Conservation (phyloP, 164 flowering plant genomes). For the Nymphaea colorata region DNA sequence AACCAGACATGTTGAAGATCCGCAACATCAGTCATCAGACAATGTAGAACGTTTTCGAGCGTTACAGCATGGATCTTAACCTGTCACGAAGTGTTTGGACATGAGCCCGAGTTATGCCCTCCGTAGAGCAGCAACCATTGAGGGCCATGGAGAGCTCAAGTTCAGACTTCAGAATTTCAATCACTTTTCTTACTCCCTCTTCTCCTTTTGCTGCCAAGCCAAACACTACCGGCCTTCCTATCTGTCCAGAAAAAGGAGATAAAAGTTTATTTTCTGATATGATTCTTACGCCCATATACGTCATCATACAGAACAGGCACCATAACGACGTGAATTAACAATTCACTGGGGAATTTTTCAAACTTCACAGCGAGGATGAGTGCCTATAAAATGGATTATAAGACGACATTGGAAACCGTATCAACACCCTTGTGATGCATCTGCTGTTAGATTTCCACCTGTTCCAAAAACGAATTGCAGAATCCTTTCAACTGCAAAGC, state of each 20-base stretch:
- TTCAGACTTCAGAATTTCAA: slow-evolving; percentile 59
- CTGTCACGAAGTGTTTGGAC: slow-evolving; percentile 32
- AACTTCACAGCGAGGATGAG: too few relatives aligned
- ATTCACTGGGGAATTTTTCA: too few relatives aligned
- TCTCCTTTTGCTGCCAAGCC: slow-evolving; percentile 52
- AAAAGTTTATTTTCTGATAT: too few relatives aligned
- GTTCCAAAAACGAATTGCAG: too few relatives aligned
- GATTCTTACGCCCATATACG: too few relatives aligned
- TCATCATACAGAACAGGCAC: too few relatives aligned
- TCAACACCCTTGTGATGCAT: not conserved
- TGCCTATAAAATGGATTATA: not conserved
- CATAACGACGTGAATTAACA: too few relatives aligned
- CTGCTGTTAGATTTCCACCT: too few relatives aligned
- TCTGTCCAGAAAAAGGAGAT: slow-evolving; percentile 16
- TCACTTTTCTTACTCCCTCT: slow-evolving; percentile 35
- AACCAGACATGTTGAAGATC: too few relatives aligned
- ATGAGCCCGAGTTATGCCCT: slow-evolving; percentile 48
- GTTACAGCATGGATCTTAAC: slow-evolving; percentile 27
- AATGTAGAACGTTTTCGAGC: not conserved
- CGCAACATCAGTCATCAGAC: too few relatives aligned
- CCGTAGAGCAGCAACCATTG: slow-evolving; percentile 42
- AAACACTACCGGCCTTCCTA: slow-evolving; percentile 52
- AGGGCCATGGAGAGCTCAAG: slow-evolving; percentile 75
- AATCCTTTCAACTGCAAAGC: too few relatives aligned
- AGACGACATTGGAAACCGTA: not conserved